A percentile compares a stretch with the other conserved stretches of the same genome.
Conservation (phyloP, 495 filamentous ascomycete genomes). For the Glutinoglossum americanum region DNA sequence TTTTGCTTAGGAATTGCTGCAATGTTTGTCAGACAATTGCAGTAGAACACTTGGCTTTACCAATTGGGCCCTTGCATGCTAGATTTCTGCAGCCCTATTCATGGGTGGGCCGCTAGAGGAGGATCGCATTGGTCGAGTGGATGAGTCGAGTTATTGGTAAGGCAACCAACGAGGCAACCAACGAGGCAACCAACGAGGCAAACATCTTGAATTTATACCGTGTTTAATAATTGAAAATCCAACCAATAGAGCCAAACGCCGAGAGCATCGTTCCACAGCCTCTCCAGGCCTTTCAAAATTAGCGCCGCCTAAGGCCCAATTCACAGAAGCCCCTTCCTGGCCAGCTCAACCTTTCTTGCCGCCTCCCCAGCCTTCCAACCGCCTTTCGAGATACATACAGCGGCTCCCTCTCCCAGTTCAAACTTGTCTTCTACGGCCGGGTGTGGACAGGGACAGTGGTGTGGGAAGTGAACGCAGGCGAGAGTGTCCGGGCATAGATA, state of each 20-base stretch:
- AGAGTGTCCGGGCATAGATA: constrained; percentile 86
- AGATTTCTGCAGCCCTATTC: too few species aligned
- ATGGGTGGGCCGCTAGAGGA: too few species aligned
- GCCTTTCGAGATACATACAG: constrained; percentile 61
- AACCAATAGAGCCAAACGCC: neutral
- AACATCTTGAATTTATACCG: neutral
- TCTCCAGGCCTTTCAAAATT: neutral
- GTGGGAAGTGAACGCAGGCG: constrained; percentile 77
- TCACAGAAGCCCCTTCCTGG: constrained; percentile 64
- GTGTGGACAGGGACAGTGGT: constrained; percentile 82
- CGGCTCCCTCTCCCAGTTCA: constrained; percentile 61
- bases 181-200: neutral
- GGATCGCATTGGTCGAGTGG: too few species aligned
- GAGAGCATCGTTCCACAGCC: neutral
- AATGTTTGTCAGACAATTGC: too few species aligned
- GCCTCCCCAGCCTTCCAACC: constrained; percentile 59
- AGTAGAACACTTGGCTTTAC: too few species aligned
- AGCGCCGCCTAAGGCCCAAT: constrained; percentile 1
- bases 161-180: too few species aligned
- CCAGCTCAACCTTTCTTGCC: constrained; percentile 57
- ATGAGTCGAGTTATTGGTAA: neutral
- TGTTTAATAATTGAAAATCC: neutral
- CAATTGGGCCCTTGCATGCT: too few species aligned
- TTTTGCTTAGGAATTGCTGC: too few species aligned
- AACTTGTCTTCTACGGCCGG: constrained; percentile 69